Evolutionary conservation across 192 early-diverging fungal species (phyloP).

Genomic region (Nowakowskiella sp.): DNA sequence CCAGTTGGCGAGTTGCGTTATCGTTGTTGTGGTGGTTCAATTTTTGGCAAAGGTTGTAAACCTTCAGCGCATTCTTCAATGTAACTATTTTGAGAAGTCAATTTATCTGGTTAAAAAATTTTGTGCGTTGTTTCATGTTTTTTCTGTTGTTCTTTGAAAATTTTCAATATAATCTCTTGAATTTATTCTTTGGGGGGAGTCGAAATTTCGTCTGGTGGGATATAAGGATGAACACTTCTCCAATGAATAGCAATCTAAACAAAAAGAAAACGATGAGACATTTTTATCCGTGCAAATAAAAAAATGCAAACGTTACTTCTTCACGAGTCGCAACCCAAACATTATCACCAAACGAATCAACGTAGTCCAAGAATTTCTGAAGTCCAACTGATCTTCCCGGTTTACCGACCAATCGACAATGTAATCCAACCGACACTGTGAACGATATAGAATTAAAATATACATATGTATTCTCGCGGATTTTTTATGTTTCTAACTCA

Average conservation of each 20-base stretch:
- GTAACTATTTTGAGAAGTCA: constrained; percentile 1
- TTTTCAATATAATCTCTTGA: neutral
- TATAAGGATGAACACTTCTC: constrained; percentile 19
- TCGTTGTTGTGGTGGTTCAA: constrained; percentile 6
- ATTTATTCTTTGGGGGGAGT: neutral
- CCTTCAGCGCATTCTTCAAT: neutral
- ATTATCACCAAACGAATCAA: constrained; percentile 22
- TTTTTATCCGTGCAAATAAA: neutral
- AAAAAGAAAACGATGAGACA: neutral
- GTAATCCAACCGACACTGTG: constrained; percentile 45
- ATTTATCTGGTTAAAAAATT: neutral
- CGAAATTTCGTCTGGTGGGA: constrained; percentile 5
- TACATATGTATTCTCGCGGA: too few relatives aligned
- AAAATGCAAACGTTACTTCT: constrained; percentile 18
- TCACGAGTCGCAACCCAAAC: constrained; percentile 45
- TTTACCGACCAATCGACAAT: constrained; percentile 40
- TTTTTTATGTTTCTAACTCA: too few relatives aligned
- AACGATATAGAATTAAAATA: too few relatives aligned
- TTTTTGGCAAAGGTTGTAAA: constrained; percentile 12
- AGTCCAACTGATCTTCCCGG: constrained; percentile 36
- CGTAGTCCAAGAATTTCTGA: constrained; percentile 38
- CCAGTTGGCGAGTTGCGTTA: too few relatives aligned
- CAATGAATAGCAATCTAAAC: constrained; percentile 34
- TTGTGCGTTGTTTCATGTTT: constrained; percentile 1
- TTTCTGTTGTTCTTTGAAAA: constrained; percentile 1